phyloP scores from a whole-genome alignment of 1,284 basidiomycete species.

The Leucoagaricus sp. region DNA sequence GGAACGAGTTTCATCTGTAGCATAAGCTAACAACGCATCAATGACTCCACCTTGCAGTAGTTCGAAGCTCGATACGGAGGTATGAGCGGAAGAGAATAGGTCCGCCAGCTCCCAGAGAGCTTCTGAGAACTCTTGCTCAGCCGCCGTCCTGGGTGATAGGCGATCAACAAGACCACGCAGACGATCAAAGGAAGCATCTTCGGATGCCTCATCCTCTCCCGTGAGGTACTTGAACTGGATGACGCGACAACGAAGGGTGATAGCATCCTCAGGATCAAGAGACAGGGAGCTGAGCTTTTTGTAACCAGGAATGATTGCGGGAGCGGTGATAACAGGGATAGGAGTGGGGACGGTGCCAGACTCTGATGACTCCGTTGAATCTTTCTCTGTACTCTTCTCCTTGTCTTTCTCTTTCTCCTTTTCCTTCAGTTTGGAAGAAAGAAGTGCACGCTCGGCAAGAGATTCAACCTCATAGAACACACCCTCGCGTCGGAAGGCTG shows the following conservation, averaged over 20 bases:
- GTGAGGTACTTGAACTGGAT: conserved; percentile 79
- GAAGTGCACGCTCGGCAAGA: conserved; percentile 64
- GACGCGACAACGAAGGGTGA: conserved; percentile 86
- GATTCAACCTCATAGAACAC: conserved; percentile 91
- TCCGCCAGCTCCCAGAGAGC: conserved; percentile 74
- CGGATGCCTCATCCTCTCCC: conserved; percentile 58
- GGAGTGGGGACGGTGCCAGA: conserved; percentile 32
- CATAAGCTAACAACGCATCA: conserved; percentile 83
- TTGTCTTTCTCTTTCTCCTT: conserved; percentile 35
- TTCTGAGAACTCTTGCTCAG: conserved; percentile 67
- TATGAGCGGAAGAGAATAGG: conserved; percentile 77
- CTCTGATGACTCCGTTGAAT: conserved; percentile 35
- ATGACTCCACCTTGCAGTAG: conserved; percentile 92
- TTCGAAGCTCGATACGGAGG: conserved; percentile 94
- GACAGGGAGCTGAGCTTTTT: conserved; percentile 67
- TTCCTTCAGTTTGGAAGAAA: conserved; percentile 55
- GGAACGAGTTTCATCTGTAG: conserved; percentile 64
- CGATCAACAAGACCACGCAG: conserved; percentile 68
- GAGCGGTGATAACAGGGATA: conserved; percentile 34
- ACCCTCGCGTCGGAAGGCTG: conserved; percentile 88
- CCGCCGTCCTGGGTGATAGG: conserved; percentile 54
- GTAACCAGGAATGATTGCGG: conserved; percentile 55
- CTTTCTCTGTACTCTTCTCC: conserved; percentile 20
- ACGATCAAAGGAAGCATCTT: conserved; percentile 64
- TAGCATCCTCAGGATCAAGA: conserved; percentile 84